Conservation (phyloP, 345 rosid species). For the Aquilaria sinensis region DNA sequence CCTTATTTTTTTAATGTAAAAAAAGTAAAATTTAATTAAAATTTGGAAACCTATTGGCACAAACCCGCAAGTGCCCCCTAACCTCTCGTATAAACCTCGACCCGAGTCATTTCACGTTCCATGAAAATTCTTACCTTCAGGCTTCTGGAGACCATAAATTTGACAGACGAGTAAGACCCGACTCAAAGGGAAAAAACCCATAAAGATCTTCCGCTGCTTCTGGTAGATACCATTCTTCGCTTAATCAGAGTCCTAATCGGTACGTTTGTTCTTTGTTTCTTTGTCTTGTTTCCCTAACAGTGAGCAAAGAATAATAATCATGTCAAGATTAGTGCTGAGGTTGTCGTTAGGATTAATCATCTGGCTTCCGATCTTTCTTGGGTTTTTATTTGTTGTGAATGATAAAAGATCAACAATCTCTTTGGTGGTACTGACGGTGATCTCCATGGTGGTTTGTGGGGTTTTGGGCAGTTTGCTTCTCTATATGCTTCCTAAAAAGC, state of each 20-base stretch:
- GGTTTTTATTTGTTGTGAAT: background rate
- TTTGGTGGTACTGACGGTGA: slow-evolving; percentile 20
- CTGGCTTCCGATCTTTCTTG: slow-evolving; percentile 23
- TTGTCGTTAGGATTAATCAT: slow-evolving; percentile 26
- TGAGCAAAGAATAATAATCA: slow-evolving; percentile 17
- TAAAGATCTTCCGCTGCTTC: background rate
- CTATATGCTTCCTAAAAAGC: slow-evolving; percentile 97
- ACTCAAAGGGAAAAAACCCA: background rate
- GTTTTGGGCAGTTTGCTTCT: slow-evolving; percentile 52
- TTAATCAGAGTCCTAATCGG: slow-evolving; percentile 46
- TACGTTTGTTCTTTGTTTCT: slow-evolving; percentile 25
- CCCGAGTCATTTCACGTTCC: too few species aligned
- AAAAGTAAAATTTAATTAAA: too few species aligned
- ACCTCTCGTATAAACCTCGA: too few species aligned
- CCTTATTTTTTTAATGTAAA: too few species aligned
- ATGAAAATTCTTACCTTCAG: too few species aligned
- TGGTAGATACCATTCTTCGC: slow-evolving; percentile 40
- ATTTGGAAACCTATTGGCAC: too few species aligned
- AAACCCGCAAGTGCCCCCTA: too few species aligned
- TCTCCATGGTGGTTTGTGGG: slow-evolving; percentile 35
- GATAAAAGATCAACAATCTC: slow-evolving; percentile 1
- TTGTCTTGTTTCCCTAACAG: slow-evolving; percentile 7
- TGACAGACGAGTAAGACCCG: too few species aligned
- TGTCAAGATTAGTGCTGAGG: slow-evolving; percentile 15
- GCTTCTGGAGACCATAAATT: too few species aligned